Percentiles rank a stretch among this genome's conserved stretches.
Conservation (phyloP, 257 asterid genomes). For the Rehmannia glutinosa region DNA sequence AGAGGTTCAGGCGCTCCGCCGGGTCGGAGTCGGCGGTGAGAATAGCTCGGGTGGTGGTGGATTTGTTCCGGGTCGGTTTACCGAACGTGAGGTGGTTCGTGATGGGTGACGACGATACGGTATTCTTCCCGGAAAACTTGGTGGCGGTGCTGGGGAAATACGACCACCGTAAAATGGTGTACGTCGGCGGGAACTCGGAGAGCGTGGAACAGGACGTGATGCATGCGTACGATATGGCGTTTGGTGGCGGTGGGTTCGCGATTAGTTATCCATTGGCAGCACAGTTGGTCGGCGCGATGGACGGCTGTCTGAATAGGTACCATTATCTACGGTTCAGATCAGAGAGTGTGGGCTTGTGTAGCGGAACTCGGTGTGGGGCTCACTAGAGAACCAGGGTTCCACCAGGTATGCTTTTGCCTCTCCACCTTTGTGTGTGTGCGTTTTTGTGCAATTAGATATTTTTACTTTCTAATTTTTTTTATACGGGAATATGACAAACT, state of each 20-base stretch:
- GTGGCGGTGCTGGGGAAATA: slow-evolving; percentile 66
- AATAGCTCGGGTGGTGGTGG: slow-evolving; percentile 68
- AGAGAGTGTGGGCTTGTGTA: slow-evolving; percentile 81
- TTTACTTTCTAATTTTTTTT: too few species aligned
- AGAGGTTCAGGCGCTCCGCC: slow-evolving; percentile 33
- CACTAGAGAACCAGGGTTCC: slow-evolving; percentile 73
- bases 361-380: slow-evolving; percentile 79
- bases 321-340: slow-evolving; percentile 85
- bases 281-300: slow-evolving; percentile 45
- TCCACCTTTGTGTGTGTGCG: not conserved
- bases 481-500: too few species aligned
- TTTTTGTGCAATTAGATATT: not conserved
- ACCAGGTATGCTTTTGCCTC: slow-evolving; percentile 49
- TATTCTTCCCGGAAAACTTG: slow-evolving; percentile 69
- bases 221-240: slow-evolving; percentile 90
- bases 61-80: slow-evolving; percentile 55
- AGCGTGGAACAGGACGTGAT: slow-evolving; percentile 76
- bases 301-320: slow-evolving; percentile 72
- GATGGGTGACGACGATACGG: slow-evolving; percentile 97
- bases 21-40: slow-evolving; percentile 68
- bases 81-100: slow-evolving; percentile 84
- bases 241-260: slow-evolving; percentile 93
- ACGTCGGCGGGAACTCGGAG: slow-evolving; percentile 85
- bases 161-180: slow-evolving; percentile 72
- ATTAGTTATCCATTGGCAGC: slow-evolving; percentile 75